A percentile compares a stretch with the other conserved stretches of the same genome.
These are phyloP conservation scores for Myochromella boudieri DNA, from an alignment of 768 basidiomycete species.

Conservation along the genomic window DNA sequence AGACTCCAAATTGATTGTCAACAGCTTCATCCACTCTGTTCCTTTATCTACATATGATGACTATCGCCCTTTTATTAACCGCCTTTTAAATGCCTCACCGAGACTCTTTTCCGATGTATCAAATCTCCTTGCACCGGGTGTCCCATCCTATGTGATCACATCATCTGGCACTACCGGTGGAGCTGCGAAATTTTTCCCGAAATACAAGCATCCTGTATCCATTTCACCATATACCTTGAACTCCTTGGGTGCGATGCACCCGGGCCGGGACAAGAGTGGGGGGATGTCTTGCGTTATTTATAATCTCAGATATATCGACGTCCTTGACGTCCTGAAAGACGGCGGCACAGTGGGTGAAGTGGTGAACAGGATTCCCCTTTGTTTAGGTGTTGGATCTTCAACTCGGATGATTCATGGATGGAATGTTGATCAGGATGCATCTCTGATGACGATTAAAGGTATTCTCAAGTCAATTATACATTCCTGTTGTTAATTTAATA, in stretches of 20 bases:
- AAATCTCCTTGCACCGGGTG: constrained; percentile 16
- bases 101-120: constrained; percentile 4
- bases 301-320: constrained; percentile 3
- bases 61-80: constrained; percentile 8
- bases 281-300: constrained; percentile 5
- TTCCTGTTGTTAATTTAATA: background rate
- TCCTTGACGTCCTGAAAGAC: constrained; percentile 3
- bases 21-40: background rate
- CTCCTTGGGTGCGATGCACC: background rate
- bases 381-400: constrained; percentile 3
- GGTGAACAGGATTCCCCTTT: constrained; percentile 6
- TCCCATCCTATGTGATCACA: constrained; percentile 16
- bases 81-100: constrained; percentile 2
- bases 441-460: constrained; percentile 7
- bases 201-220: constrained; percentile 11
- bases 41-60: constrained; percentile 11
- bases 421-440: constrained; percentile 2
- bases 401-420: constrained; percentile 6
- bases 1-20: too few relatives aligned
- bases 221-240: constrained; percentile 1
- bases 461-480: background rate
- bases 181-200: constrained; percentile 13
- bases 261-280: background rate
- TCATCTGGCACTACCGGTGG: constrained; percentile 18
- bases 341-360: background rate